A percentile compares a stretch with the other conserved stretches of the same genome.
Conservation (phyloP, 164 flowering plant species). For the Kalanchoe fedtschenkoi region DNA sequence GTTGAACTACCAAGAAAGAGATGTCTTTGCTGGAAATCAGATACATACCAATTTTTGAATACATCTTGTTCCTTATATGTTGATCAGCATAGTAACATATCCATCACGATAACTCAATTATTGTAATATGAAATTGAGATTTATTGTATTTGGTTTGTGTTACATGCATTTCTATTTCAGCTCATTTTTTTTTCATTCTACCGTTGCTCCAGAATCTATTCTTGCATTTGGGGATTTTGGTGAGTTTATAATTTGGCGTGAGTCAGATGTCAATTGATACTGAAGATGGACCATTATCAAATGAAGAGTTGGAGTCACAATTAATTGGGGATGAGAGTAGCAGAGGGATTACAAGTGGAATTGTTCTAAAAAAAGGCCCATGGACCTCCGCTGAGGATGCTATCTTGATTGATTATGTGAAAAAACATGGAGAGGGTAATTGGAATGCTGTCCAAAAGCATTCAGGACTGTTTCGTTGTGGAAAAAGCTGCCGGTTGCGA, state of each 20-base stretch:
- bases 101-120: no score
- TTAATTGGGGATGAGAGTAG: constrained; percentile 32
- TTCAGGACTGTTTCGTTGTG: constrained; percentile 74
- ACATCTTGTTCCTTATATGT: no score
- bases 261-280: constrained; percentile 35
- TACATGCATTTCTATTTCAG: no score
- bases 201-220: not conserved
- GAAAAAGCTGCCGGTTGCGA: constrained; percentile 79
- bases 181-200: no score
- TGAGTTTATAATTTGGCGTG: constrained; percentile 23
- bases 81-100: no score
- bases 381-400: constrained; percentile 89
- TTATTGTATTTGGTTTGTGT: no score
- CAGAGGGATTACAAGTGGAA: constrained; percentile 31
- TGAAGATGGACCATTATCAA: constrained; percentile 33
- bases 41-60: no score
- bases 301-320: constrained; percentile 35
- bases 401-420: constrained; percentile 68
- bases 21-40: no score
- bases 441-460: constrained; percentile 91
- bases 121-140: no score
- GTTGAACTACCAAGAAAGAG: no score
- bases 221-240: not conserved
- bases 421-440: constrained; percentile 79
- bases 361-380: constrained; percentile 70